Percentiles rank a stretch among this genome's conserved stretches.
These are phyloP conservation scores for Raphanus sativus DNA, from an alignment of 345 rosid species.

Conservation along the genomic window DNA sequence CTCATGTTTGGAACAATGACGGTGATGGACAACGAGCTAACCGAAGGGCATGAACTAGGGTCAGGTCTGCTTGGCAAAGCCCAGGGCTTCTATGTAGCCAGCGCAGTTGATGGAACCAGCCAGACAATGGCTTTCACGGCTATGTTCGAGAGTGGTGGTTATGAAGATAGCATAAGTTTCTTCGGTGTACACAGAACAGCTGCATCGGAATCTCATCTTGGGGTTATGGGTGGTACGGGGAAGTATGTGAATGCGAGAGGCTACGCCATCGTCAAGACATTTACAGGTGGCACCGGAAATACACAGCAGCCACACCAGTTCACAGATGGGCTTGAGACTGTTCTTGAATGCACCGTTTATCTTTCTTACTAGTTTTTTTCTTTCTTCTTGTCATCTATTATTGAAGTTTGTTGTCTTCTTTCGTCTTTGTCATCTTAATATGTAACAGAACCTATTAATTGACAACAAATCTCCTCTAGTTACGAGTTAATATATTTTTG, in stretches of 20 bases:
- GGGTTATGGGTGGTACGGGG: constrained; percentile 86
- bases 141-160: constrained; percentile 72
- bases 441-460: constrained; percentile 7
- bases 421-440: not conserved
- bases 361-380: constrained; percentile 40
- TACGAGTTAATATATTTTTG: not conserved
- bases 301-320: constrained; percentile 53
- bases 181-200: constrained; percentile 68
- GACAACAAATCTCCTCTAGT: not conserved
- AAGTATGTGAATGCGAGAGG: constrained; percentile 73
- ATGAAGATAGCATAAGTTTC: constrained; percentile 66
- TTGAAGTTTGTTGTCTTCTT: constrained; percentile 1
- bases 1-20: constrained; percentile 84
- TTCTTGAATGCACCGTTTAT: constrained; percentile 59
- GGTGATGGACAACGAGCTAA: constrained; percentile 71
- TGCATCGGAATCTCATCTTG: constrained; percentile 71
- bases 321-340: constrained; percentile 69
- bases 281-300: constrained; percentile 38
- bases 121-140: constrained; percentile 78
- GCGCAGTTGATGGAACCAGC: constrained; percentile 75
- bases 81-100: constrained; percentile 72
- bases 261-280: constrained; percentile 63
- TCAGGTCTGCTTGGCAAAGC: constrained; percentile 75
- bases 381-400: not conserved
- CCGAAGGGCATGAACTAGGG: constrained; percentile 63